A percentile compares a stretch with the other conserved stretches of the same genome.
These are phyloP conservation scores for Dendrostoma leiphaemia DNA, from an alignment of 2,329 filamentous ascomycete genomes.

Conservation along the genomic window DNA sequence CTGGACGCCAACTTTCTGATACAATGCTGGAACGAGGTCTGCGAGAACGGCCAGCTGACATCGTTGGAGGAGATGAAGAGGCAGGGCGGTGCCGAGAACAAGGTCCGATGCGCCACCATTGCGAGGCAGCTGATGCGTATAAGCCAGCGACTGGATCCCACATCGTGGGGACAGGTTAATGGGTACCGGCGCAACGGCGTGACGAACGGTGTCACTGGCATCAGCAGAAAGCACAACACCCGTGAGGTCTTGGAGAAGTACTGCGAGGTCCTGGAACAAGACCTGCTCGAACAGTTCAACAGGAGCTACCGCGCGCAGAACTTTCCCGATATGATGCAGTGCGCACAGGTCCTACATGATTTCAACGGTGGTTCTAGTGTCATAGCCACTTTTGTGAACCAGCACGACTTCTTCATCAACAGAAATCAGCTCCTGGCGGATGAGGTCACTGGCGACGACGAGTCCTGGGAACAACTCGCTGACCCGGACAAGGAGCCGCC, in stretches of 20 bases:
- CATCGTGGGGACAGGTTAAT: slow-evolving; percentile 66
- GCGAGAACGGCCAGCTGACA: slow-evolving; percentile 80
- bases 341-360: slow-evolving; percentile 87
- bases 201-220: slow-evolving; percentile 45
- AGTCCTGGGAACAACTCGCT: slow-evolving; percentile 87
- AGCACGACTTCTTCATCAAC: slow-evolving; percentile 99
- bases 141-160: slow-evolving; percentile 82
- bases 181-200: slow-evolving; percentile 48
- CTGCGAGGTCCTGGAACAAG: slow-evolving; percentile 91
- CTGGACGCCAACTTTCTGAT: slow-evolving; percentile 94
- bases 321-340: slow-evolving; percentile 97
- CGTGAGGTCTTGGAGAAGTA: slow-evolving; percentile 95
- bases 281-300: slow-evolving; percentile 93
- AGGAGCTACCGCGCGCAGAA: slow-evolving; percentile 94
- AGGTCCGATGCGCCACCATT: slow-evolving; percentile 91
- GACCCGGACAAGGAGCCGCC: slow-evolving; percentile 93
- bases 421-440: slow-evolving; percentile 87
- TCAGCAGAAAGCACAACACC: slow-evolving; percentile 60
- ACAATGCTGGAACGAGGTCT: slow-evolving; percentile 95
- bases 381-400: slow-evolving; percentile 94
- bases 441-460: slow-evolving; percentile 71
- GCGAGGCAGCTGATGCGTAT: slow-evolving; percentile 91
- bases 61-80: slow-evolving; percentile 86
- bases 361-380: slow-evolving; percentile 96
- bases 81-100: slow-evolving; percentile 83